Percentiles rank a stretch among this genome's conserved stretches.
Evolutionary conservation across 257 asterid genomes (phyloP).

Genomic region (Solanum appendiculatum): DNA sequence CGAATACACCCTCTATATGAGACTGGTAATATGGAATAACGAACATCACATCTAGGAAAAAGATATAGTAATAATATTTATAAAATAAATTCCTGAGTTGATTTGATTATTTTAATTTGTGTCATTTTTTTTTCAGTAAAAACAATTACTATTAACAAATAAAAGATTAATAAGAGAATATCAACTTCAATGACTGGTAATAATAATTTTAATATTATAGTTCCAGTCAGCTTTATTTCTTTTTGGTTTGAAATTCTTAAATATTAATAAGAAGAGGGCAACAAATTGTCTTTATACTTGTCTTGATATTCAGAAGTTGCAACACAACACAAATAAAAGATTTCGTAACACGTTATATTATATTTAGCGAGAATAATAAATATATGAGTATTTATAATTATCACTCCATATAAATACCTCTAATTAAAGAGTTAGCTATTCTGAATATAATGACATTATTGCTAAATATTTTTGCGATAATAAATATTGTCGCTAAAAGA

Average conservation of each 20-base stretch:
- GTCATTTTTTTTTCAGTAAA: not conserved
- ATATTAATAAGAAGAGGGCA: not conserved
- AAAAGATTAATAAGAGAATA: not conserved
- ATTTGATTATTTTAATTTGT: not conserved
- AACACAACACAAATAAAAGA: not conserved
- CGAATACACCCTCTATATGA: not conserved
- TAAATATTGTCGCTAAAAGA: not conserved
- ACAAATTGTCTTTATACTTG: constrained; percentile 9
- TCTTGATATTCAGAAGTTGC: not conserved
- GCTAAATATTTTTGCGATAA: too few relatives aligned
- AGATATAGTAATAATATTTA: not conserved
- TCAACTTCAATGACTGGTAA: not conserved
- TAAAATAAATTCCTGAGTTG: not conserved
- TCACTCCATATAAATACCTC: not conserved
- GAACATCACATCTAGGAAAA: not conserved
- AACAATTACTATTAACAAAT: not conserved
- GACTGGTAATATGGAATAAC: not conserved
- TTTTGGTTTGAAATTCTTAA: not conserved
- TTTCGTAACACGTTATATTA: too few relatives aligned
- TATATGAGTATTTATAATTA: too few relatives aligned
- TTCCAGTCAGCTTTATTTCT: not conserved
- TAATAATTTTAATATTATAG: not conserved
- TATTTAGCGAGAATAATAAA: too few relatives aligned
- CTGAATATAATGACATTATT: too few relatives aligned
- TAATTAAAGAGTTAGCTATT: too few relatives aligned